A percentile compares a stretch with the other conserved stretches of the same genome.
These are phyloP conservation scores for Phenoliferia sp. DNA, from an alignment of 1,284 basidiomycete genomes.

Conservation along the genomic window DNA sequence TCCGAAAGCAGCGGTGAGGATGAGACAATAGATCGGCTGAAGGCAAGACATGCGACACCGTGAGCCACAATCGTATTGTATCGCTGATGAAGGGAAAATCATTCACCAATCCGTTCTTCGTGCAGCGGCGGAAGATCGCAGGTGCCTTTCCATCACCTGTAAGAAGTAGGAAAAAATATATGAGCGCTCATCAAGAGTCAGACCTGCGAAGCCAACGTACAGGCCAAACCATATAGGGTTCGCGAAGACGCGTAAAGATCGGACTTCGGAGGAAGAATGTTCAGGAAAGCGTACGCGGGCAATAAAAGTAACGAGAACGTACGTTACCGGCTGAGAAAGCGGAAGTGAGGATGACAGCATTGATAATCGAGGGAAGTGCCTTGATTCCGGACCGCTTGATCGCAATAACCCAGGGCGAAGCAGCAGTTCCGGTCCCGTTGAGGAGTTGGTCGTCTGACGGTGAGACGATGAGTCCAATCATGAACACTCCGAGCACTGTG, in stretches of 20 bases:
- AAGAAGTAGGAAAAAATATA: too few relatives aligned
- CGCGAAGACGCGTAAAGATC: constrained; percentile 75
- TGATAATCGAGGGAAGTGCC: constrained; percentile 61
- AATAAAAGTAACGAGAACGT: neutral
- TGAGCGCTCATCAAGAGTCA: too few relatives aligned
- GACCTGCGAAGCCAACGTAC: too few relatives aligned
- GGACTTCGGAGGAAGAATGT: constrained; percentile 52
- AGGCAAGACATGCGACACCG: too few relatives aligned
- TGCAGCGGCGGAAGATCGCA: constrained; percentile 56
- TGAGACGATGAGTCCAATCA: constrained; percentile 52
- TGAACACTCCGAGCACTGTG: neutral
- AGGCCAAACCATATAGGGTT: constrained; percentile 71
- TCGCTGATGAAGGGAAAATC: constrained; percentile 53
- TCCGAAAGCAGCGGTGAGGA: constrained; percentile 50
- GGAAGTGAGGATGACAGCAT: constrained; percentile 60
- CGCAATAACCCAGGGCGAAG: constrained; percentile 74
- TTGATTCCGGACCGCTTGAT: constrained; percentile 69
- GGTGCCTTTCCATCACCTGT: constrained; percentile 71
- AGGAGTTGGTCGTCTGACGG: constrained; percentile 61
- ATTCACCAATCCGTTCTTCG: constrained; percentile 66
- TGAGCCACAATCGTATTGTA: constrained; percentile 49
- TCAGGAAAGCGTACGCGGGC: neutral
- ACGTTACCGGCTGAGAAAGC: constrained; percentile 72
- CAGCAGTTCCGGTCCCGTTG: constrained; percentile 49
- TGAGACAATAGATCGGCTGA: constrained; percentile 63